Percentiles rank a stretch among this genome's conserved stretches.
Conservation (phyloP, 169 alveolate genomes). For the Plasmodium vivax region DNA sequence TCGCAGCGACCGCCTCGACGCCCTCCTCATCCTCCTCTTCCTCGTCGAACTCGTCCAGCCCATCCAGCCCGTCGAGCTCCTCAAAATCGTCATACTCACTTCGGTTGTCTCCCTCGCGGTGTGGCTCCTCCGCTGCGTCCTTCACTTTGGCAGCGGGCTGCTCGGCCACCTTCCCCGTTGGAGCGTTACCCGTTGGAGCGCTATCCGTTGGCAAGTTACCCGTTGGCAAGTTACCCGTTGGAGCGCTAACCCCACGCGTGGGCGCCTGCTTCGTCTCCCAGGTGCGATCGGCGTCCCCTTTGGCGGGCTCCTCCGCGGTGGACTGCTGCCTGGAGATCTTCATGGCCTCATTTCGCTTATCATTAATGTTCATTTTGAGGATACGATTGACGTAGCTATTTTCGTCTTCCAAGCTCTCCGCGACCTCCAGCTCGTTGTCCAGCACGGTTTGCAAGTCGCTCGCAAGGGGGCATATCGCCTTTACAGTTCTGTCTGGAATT, state of each 20-base stretch:
- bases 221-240: no score
- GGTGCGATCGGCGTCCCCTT: neutral
- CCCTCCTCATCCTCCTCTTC: slow-evolving; percentile 18
- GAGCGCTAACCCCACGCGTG: slow-evolving; percentile 2
- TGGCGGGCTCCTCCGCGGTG: neutral
- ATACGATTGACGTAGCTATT: slow-evolving; percentile 57
- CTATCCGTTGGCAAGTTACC: slow-evolving; percentile 2
- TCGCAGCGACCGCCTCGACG: neutral
- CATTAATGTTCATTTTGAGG: slow-evolving; percentile 65
- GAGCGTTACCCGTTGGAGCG: slow-evolving; percentile 4
- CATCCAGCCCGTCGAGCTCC: neutral
- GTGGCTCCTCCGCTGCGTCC: neutral
- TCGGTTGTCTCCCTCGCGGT: neutral
- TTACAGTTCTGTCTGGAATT: slow-evolving; percentile 75
- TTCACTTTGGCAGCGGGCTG: neutral
- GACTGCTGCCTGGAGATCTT: slow-evolving; percentile 26
- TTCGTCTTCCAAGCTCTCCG: slow-evolving; percentile 73
- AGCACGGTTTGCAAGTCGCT: slow-evolving; percentile 75
- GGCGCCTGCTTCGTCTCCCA: neutral
- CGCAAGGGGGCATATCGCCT: slow-evolving; percentile 80
- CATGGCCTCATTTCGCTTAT: slow-evolving; percentile 74
- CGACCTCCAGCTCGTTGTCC: slow-evolving; percentile 53
- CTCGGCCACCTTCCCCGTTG: neutral
- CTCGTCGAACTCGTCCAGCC: neutral
- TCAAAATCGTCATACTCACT: neutral